Conservation (phyloP, 768 basidiomycete species). For the Phaeolepiota aurea region DNA sequence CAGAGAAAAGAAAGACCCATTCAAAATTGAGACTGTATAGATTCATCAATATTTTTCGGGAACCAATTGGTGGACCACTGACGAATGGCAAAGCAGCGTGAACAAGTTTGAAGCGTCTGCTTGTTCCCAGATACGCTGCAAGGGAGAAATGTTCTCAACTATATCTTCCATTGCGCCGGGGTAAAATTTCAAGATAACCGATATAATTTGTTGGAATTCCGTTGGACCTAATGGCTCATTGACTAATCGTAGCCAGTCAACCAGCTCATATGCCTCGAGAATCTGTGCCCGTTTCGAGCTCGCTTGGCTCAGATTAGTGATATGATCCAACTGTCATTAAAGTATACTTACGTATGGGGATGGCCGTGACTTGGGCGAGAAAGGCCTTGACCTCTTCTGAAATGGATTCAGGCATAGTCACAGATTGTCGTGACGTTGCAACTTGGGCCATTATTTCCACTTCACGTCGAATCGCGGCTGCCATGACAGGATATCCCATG, state of each 20-base stretch:
- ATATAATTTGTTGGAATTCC: constrained; percentile 31
- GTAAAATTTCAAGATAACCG: constrained; percentile 30
- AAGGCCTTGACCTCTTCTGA: constrained; percentile 30
- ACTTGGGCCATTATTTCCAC: constrained; percentile 27
- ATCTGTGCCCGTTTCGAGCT: constrained; percentile 21
- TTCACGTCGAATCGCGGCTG: constrained; percentile 36
- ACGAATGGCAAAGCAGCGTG: too few relatives aligned
- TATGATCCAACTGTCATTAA: neutral
- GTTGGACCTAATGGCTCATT: constrained; percentile 20
- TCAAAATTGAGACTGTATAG: constrained; percentile 28
- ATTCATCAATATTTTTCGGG: constrained; percentile 2
- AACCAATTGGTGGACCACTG: too few relatives aligned
- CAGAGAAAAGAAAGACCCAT: constrained; percentile 32
- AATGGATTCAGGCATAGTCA: neutral
- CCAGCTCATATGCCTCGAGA: constrained; percentile 40
- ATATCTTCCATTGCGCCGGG: constrained; percentile 33
- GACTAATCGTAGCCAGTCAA: constrained; percentile 56
- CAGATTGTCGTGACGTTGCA: constrained; percentile 12
- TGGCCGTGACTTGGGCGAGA: constrained; percentile 30
- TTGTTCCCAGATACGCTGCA: constrained; percentile 32
- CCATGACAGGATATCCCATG: constrained; percentile 22
- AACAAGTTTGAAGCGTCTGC: too few relatives aligned
- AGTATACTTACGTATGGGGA: constrained; percentile 36
- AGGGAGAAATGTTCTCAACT: constrained; percentile 34
- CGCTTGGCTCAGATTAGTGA: constrained; percentile 21